These are phyloP conservation scores for Claviceps quebecensis DNA, from an alignment of 2,329 filamentous ascomycete species.

Conservation along the genomic window DNA sequence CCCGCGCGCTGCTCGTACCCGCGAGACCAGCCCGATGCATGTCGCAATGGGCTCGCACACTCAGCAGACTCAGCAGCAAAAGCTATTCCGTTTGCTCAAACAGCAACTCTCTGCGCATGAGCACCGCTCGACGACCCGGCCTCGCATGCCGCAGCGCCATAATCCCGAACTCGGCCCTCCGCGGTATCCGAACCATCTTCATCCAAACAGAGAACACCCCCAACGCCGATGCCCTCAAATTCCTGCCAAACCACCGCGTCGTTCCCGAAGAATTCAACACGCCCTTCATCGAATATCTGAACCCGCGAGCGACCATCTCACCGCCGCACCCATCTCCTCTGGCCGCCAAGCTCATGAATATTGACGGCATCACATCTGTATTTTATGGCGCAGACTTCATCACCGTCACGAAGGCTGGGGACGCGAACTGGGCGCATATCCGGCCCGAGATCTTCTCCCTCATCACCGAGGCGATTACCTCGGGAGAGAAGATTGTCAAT, in stretches of 20 bases:
- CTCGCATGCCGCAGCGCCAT: constrained; percentile 5
- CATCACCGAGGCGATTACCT: constrained; percentile 84
- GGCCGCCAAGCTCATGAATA: constrained; percentile 77
- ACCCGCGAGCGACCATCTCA: constrained; percentile 73
- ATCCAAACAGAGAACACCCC: constrained; percentile 94
- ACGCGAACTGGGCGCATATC: constrained; percentile 86
- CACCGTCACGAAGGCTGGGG: constrained; percentile 80
- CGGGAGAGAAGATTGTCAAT: constrained; percentile 69
- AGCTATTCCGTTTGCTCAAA: neutral
- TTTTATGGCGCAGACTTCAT: constrained; percentile 96
- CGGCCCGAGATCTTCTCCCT: constrained; percentile 91
- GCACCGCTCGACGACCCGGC: constrained; percentile 6
- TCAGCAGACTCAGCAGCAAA: constrained; percentile 4
- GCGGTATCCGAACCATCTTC: constrained; percentile 63
- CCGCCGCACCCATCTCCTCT: constrained; percentile 84
- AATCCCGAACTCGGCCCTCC: constrained; percentile 6
- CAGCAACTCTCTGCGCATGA: neutral
- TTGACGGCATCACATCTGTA: constrained; percentile 87
- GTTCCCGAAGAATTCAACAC: constrained; percentile 60
- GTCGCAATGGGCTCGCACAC: constrained; percentile 14
- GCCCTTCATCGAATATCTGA: constrained; percentile 83
- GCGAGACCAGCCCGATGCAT: constrained; percentile 11
- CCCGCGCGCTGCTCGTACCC: constrained; percentile 14
- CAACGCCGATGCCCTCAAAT: constrained; percentile 92
- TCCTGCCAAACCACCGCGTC: constrained; percentile 78